Evolutionary conservation across 2,329 filamentous ascomycete genomes (phyloP), one percentile per base, ranked within the genome.

Genomic region (Botrytis cinerea): DNA sequence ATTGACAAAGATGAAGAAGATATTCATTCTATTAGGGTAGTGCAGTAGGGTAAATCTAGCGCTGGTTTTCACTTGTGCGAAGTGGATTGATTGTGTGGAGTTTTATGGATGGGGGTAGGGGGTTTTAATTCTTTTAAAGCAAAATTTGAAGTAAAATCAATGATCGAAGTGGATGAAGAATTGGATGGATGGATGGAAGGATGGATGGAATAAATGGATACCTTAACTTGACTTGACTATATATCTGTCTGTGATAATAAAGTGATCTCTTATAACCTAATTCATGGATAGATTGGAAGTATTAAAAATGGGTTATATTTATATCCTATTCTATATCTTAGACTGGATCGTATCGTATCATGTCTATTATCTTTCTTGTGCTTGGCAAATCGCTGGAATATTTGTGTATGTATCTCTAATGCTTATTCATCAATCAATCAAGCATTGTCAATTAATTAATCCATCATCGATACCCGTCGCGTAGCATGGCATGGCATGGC

Each of bases 41-140:
- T 38, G 45, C 35, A 40, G 64, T 40, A n/a, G 22, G 12, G 62
- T 64, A 20, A 1, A 20, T 51, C 9, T 51, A 35, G 32, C 28
- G 40, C 25, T 67, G 64, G 32, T 22, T n/a, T 20, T 67, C 22
- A 40, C 32, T 67, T 10, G 64, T 54, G 63, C 32, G 46, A 35
- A 46, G 63, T 38, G 14, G 43, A 28, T 57, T 51, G 48, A 51
- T 16, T n/a, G 48, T n/a, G 60, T 62, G 60, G 60, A 62, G 60
- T 62, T n/a, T 25, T 25, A n/a, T 48, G 45, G 28, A 18, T 48
- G 32, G 43, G 61, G 61, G 45, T 25, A 51, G 48, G 22, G 20
- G 22, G 48, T 12, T 16, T n/a, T 51, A 14, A 51, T 62, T 71
- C 9, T 61, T 32, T n/a, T 54, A 38, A 28, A 51, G 35, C 46